These are phyloP conservation scores for Nadsonia starkeyi-henricii DNA, from an alignment of 1,139 yeast genomes.

Conservation along the genomic window DNA sequence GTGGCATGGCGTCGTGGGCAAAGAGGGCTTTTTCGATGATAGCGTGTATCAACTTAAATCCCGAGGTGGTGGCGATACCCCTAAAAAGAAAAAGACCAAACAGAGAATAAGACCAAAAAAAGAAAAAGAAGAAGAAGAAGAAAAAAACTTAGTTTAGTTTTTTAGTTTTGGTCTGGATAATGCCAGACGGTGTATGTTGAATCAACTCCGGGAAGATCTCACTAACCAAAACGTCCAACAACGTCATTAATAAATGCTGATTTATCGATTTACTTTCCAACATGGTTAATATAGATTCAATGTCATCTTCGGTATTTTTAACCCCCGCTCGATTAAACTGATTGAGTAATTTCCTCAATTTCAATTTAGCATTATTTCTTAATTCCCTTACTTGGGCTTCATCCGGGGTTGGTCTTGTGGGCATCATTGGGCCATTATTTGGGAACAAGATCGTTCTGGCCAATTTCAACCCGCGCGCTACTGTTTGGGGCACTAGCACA, in stretches of 20 bases:
- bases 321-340: background rate
- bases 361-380: too few relatives aligned
- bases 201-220: background rate
- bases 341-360: too few relatives aligned
- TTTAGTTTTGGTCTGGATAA: background rate
- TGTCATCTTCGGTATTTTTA: background rate
- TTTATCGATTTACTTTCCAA: background rate
- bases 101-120: background rate
- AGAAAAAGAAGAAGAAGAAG: background rate
- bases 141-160: too few relatives aligned
- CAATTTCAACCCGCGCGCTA: background rate
- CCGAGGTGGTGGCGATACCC: too few relatives aligned
- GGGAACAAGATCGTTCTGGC: background rate
- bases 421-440: background rate
- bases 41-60: background rate
- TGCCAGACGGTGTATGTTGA: background rate
- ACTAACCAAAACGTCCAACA: background rate
- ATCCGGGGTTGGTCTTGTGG: background rate
- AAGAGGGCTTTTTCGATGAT: background rate
- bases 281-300: background rate
- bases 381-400: background rate
- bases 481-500: background rate
- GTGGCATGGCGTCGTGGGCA: background rate
- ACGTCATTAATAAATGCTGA: background rate
- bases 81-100: background rate